Evolutionary conservation across 257 asterid genomes (phyloP).

Genomic region (Solanum sejunctum): DNA sequence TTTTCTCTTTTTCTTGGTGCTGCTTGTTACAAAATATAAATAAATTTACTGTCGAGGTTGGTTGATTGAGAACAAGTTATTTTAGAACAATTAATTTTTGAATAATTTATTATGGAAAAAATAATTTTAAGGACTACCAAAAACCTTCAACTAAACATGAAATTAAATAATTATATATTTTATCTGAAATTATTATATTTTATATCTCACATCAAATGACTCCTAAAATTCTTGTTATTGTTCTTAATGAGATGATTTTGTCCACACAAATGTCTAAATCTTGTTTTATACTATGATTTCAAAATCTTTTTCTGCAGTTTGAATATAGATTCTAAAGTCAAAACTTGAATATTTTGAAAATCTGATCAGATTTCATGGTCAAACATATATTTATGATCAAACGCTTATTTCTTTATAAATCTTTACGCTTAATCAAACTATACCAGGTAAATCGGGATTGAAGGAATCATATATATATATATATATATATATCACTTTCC

Average conservation of each 20-base stretch:
- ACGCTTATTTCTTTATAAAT: background rate
- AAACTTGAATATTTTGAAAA: background rate
- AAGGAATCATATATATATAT: background rate
- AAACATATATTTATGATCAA: background rate
- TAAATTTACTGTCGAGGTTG: background rate
- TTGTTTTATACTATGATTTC: background rate
- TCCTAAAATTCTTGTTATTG: background rate
- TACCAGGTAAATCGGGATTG: background rate
- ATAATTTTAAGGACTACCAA: too few species aligned
- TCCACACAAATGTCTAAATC: background rate
- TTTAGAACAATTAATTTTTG: too few species aligned
- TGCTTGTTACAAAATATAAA: background rate
- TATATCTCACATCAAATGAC: too few species aligned
- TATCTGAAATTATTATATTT: too few species aligned
- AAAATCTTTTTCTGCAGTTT: background rate
- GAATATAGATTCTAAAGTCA: background rate
- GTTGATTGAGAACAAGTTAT: too few species aligned
- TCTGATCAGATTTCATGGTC: background rate
- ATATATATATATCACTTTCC: background rate
- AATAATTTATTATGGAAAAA: too few species aligned
- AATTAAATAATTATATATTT: too few species aligned
- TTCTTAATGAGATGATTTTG: background rate
- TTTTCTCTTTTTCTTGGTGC: too few species aligned
- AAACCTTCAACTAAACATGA: too few species aligned
- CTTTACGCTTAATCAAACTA: accelerated